Percentiles rank a stretch among this genome's conserved stretches.
phyloP scores from a whole-genome alignment of 1,139 yeast genomes.

The Nakaseomyces kungkrabaensis region DNA sequence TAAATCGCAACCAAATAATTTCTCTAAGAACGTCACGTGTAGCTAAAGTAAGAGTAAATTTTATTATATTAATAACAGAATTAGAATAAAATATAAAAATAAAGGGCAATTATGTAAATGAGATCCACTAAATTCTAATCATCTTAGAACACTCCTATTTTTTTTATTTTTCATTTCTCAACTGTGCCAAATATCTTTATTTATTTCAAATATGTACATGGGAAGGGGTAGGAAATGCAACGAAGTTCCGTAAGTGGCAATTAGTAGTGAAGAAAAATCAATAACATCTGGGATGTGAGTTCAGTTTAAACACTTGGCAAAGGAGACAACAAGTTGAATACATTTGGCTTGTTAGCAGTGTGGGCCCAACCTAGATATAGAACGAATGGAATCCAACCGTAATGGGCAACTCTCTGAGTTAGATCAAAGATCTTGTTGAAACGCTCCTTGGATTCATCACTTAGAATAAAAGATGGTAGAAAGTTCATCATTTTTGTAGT shows the following conservation, averaged over 20 bases:
- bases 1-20: too few species aligned
- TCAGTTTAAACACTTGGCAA: slow-evolving; percentile 56
- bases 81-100: not conserved
- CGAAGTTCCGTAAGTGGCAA: too few species aligned
- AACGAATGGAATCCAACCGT: slow-evolving; percentile 94
- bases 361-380: slow-evolving; percentile 89
- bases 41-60: too few species aligned
- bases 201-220: not conserved
- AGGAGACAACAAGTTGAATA: slow-evolving; percentile 43
- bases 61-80: too few species aligned
- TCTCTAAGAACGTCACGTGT: too few species aligned
- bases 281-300: not conserved
- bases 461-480: slow-evolving; percentile 29
- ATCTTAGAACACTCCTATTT: too few species aligned
- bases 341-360: slow-evolving; percentile 74
- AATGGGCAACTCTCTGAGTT: slow-evolving; percentile 82
- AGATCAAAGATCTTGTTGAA: slow-evolving; percentile 70
- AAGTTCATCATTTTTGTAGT: slow-evolving; percentile 15
- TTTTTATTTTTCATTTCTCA: not conserved
- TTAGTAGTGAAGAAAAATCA: not conserved
- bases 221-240: not conserved
- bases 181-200: not conserved
- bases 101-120: not conserved
- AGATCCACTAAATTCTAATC: too few species aligned
- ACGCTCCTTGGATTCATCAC: slow-evolving; percentile 79